These are phyloP conservation scores for Yarrowia deformans DNA, from an alignment of 805 yeast genomes.

Conservation along the genomic window DNA sequence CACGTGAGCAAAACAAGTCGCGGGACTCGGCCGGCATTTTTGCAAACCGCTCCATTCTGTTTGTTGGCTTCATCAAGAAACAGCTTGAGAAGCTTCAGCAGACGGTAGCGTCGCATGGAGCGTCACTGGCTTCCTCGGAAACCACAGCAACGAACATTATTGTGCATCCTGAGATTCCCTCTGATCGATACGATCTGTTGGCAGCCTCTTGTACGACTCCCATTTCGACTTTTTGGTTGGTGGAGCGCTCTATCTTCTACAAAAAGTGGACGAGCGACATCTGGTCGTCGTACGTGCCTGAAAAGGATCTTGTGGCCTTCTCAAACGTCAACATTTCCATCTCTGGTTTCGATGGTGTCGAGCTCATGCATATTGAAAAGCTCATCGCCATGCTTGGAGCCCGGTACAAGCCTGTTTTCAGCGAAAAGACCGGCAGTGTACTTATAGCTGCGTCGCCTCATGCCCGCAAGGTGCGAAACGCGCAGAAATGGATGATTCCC, in stretches of 20 bases:
- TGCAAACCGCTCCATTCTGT: constrained; percentile 49
- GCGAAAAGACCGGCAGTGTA: constrained; percentile 61
- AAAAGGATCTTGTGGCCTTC: constrained; percentile 48
- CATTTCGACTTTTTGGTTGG: constrained; percentile 77
- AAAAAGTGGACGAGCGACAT: constrained; percentile 58
- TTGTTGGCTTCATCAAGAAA: constrained; percentile 54
- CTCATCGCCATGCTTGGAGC: constrained; percentile 64
- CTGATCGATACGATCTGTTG: constrained; percentile 42
- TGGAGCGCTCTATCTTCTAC: constrained; percentile 75
- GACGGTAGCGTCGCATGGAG: constrained; percentile 59
- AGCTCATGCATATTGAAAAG: constrained; percentile 71
- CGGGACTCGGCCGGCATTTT: background rate
- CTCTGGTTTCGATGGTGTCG: constrained; percentile 81
- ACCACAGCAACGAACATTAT: constrained; percentile 43
- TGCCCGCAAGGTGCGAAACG: constrained; percentile 49
- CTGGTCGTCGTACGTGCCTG: constrained; percentile 61
- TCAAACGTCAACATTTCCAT: constrained; percentile 56
- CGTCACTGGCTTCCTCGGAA: constrained; percentile 47
- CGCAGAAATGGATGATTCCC: constrained; percentile 52
- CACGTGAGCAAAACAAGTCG: constrained; percentile 47
- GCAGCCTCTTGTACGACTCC: constrained; percentile 43
- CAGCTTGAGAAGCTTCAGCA: constrained; percentile 53
- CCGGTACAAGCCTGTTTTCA: constrained; percentile 58
- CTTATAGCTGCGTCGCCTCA: constrained; percentile 49
- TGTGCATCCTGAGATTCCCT: constrained; percentile 46